These are phyloP conservation scores for Laguncularia racemosa DNA, from an alignment of 345 rosid species.

Conservation along the genomic window DNA sequence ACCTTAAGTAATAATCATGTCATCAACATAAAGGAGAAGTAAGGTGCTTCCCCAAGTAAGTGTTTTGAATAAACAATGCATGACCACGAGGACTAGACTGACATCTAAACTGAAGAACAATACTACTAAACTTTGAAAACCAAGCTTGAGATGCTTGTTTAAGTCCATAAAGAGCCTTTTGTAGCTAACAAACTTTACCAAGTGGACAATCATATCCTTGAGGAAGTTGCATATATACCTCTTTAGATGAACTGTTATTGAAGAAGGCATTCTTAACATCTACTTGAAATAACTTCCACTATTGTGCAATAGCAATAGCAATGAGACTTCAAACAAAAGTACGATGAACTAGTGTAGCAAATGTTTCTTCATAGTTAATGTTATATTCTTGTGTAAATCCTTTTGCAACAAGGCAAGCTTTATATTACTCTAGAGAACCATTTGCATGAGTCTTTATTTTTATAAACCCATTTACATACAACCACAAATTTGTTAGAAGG, in stretches of 20 bases:
- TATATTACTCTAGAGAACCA: neutral
- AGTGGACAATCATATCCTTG: neutral
- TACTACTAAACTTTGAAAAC: conserved; percentile 3
- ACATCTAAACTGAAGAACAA: neutral
- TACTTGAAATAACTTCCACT: conserved; percentile 1
- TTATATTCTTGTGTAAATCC: neutral
- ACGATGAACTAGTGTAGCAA: neutral
- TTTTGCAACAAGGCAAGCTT: neutral
- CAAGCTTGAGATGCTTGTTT: conserved; percentile 4
- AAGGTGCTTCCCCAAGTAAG: neutral
- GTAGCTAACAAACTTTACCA: neutral
- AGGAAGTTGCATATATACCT: neutral
- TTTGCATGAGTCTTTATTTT: neutral
- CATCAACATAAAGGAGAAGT: conserved; percentile 10
- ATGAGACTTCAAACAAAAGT: neutral
- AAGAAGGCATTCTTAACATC: conserved; percentile 9
- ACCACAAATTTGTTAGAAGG: neutral
- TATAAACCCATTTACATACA: conserved; percentile 4
- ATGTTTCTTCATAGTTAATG: conserved; percentile 8
- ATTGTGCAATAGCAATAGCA: neutral
- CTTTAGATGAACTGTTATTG: neutral
- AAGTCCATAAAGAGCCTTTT: neutral
- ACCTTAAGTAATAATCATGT: conserved; percentile 1
- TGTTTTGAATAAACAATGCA: neutral
- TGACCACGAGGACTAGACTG: neutral